Conservation (phyloP, 2,329 filamentous ascomycete genomes). For the Trichoderma gracile region DNA sequence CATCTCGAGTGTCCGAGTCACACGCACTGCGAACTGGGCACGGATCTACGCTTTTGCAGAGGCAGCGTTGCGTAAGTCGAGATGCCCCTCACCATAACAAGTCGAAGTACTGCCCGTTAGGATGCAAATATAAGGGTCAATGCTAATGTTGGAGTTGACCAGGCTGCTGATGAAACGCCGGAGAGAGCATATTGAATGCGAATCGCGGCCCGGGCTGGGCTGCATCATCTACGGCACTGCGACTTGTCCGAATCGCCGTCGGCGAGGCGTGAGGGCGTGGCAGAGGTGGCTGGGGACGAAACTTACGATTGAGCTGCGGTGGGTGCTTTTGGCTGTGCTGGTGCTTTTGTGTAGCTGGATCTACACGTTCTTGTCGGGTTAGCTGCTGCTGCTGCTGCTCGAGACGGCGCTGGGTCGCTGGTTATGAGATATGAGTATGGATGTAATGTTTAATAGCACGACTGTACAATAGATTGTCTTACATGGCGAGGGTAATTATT, state of each 20-base stretch:
- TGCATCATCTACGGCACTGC: slow-evolving; percentile 56
- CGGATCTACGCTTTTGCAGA: slow-evolving; percentile 60
- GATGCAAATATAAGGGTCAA: neutral
- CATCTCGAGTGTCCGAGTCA: slow-evolving; percentile 67
- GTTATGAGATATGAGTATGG: neutral
- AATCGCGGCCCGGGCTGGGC: slow-evolving; percentile 56
- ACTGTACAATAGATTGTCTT: neutral
- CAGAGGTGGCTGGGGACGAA: slow-evolving; percentile 48
- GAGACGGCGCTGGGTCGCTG: slow-evolving; percentile 3
- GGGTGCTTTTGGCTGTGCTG: slow-evolving; percentile 47
- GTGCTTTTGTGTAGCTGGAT: slow-evolving; percentile 37
- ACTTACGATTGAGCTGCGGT: slow-evolving; percentile 52
- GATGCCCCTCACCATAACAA: neutral
- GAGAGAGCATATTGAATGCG: slow-evolving; percentile 62
- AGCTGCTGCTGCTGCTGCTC: neutral
- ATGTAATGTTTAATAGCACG: slow-evolving; percentile 13
- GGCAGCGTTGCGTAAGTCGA: slow-evolving; percentile 56
- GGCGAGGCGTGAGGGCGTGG: slow-evolving; percentile 47
- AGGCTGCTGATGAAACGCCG: slow-evolving; percentile 61
- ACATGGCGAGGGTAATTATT: too few relatives aligned
- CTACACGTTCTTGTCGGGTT: slow-evolving; percentile 7
- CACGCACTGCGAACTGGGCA: slow-evolving; percentile 57
- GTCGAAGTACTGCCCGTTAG: neutral
- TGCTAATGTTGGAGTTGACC: neutral
- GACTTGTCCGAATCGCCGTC: slow-evolving; percentile 48